phyloP scores from a whole-genome alignment of 352 stramenopile genomes.

The Blastocystis hominis region DNA sequence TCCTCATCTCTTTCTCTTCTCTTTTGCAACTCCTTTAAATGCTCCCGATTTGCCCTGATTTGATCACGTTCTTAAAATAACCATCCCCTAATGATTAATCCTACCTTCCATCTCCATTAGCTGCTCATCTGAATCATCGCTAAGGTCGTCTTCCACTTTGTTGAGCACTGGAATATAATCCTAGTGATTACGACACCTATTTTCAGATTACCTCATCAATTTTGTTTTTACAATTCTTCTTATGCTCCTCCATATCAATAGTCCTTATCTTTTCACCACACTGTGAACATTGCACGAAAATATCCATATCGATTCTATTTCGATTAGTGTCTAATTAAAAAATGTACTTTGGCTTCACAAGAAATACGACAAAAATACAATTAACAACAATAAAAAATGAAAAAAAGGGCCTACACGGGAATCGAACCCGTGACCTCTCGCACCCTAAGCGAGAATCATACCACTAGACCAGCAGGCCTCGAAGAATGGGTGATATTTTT shows the following conservation, averaged over 20 bases:
- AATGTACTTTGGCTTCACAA: neutral
- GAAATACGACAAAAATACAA: neutral
- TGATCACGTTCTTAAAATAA: neutral
- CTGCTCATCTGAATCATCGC: neutral
- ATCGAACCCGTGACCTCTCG: conserved; percentile 58
- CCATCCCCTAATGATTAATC: neutral
- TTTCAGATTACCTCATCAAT: neutral
- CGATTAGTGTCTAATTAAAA: neutral
- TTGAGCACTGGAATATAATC: neutral
- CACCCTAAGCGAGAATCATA: conserved; percentile 58
- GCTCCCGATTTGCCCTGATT: neutral
- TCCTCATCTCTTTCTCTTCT: neutral
- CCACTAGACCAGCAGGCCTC: conserved; percentile 57
- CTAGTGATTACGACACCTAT: neutral
- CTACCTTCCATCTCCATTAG: neutral
- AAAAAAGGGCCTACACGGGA: conserved; percentile 57
- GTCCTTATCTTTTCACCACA: neutral
- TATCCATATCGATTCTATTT: neutral
- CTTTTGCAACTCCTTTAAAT: neutral
- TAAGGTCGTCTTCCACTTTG: neutral
- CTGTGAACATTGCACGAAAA: neutral
- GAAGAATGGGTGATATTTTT: neutral
- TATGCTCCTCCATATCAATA: neutral
- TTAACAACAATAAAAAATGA: neutral
- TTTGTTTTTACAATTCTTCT: neutral